Percentiles rank a stretch among this genome's conserved stretches.
Evolutionary conservation across 2,329 filamentous ascomycete genomes (phyloP).

Genomic region (Rhinocladiella mackenziei): DNA sequence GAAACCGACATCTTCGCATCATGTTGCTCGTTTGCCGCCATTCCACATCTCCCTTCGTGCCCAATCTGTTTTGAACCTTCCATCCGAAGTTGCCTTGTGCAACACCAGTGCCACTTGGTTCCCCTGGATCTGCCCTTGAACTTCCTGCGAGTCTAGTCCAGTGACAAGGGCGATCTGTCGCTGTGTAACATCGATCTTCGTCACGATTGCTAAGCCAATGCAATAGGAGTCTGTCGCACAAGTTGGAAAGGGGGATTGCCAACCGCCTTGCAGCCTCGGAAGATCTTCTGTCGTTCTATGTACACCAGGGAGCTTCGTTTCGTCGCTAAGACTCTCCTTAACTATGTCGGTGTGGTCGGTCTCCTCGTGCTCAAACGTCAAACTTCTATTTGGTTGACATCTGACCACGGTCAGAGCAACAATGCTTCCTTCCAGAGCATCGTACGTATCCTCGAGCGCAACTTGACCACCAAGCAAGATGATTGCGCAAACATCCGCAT

Average conservation of each 20-base stretch:
- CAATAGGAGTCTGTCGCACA: constrained; percentile 14
- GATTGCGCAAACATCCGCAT: constrained; percentile 50
- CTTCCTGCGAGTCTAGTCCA: constrained; percentile 5
- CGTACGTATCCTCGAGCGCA: constrained; percentile 45
- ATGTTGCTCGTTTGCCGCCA: neutral
- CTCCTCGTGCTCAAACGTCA: neutral
- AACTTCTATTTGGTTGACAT: constrained; percentile 1
- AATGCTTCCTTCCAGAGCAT: constrained; percentile 52
- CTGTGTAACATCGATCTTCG: constrained; percentile 15
- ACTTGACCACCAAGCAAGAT: constrained; percentile 48
- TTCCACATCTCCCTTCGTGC: constrained; percentile 14
- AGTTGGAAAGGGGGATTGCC: constrained; percentile 9
- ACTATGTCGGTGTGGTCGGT: neutral
- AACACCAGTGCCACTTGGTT: constrained; percentile 18
- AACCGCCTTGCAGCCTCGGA: constrained; percentile 8
- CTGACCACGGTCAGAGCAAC: constrained; percentile 48
- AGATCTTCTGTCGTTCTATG: constrained; percentile 17
- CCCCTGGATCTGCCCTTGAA: constrained; percentile 9
- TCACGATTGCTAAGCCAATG: constrained; percentile 20
- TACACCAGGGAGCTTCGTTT: constrained; percentile 1
- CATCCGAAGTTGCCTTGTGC: constrained; percentile 21
- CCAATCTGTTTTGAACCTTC: constrained; percentile 20
- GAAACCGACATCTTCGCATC: constrained; percentile 2
- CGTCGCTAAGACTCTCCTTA: neutral
- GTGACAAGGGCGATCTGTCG: constrained; percentile 13